A percentile compares a stretch with the other conserved stretches of the same genome.
These are phyloP conservation scores for Castanea crenata DNA, from an alignment of 306 rosid genomes.

Conservation along the genomic window DNA sequence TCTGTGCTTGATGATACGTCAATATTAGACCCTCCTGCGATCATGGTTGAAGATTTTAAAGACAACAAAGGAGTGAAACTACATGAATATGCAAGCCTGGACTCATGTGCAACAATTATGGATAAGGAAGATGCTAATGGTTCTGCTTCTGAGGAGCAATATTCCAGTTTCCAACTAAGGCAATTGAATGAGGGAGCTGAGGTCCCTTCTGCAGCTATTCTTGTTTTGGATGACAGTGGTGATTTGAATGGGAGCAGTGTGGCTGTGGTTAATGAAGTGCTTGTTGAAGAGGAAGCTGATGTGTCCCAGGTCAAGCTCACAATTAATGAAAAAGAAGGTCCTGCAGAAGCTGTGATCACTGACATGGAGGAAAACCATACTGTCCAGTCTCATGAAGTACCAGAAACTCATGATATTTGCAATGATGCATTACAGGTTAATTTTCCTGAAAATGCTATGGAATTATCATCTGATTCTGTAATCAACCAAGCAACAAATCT, in stretches of 20 bases:
- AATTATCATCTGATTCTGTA: constrained; percentile 22
- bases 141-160: constrained; percentile 26
- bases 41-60: constrained; percentile 36
- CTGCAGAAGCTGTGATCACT: constrained; percentile 29
- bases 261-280: constrained; percentile 29
- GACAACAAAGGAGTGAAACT: constrained; percentile 25
- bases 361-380: constrained; percentile 25
- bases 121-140: constrained; percentile 27
- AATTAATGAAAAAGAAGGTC: constrained; percentile 31
- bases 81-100: constrained; percentile 26
- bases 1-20: constrained; percentile 32
- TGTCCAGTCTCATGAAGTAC: constrained; percentile 30
- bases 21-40: constrained; percentile 34
- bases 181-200: constrained; percentile 31
- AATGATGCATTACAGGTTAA: constrained; percentile 18
- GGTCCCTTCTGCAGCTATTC: constrained; percentile 32
- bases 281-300: constrained; percentile 34
- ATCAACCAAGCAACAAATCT: constrained; percentile 21
- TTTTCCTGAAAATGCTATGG: constrained; percentile 20
- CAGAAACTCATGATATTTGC: constrained; percentile 21
- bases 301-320: constrained; percentile 25
- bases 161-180: constrained; percentile 25
- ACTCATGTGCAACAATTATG: constrained; percentile 22
- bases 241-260: constrained; percentile 19
- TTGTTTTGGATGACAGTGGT: constrained; percentile 27